Conservation (phyloP, 257 asterid genomes). For the Oldenlandia corymbosa region DNA sequence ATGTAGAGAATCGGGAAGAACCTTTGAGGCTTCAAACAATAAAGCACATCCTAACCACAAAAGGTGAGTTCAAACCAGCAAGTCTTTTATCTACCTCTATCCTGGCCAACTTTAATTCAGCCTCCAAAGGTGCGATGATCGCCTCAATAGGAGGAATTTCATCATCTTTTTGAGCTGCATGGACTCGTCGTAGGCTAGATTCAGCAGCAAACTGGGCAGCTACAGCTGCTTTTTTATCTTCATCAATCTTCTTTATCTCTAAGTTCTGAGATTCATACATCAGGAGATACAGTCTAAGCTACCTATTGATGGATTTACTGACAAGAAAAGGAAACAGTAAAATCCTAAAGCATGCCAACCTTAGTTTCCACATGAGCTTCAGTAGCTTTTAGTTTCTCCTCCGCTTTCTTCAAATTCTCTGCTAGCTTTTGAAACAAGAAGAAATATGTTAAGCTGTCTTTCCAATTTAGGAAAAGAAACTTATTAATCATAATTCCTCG, state of each 20-base stretch:
- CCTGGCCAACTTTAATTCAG: conserved; percentile 81
- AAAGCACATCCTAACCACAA: background rate
- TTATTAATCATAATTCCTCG: background rate
- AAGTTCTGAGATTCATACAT: conserved; percentile 64
- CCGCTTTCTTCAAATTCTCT: conserved; percentile 63
- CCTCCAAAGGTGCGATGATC: conserved; percentile 84
- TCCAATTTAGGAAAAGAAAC: background rate
- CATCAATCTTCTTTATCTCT: conserved; percentile 74
- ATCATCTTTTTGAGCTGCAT: conserved; percentile 89
- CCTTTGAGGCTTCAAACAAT: conserved; percentile 6
- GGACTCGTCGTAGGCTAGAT: conserved; percentile 94
- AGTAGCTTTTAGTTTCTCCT: conserved; percentile 62
- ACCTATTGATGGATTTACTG: conserved; percentile 1
- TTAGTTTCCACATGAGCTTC: conserved; percentile 73
- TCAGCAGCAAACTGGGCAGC: conserved; percentile 96
- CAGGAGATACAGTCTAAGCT: no score
- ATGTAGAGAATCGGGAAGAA: conserved; percentile 6
- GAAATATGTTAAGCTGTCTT: conserved; percentile 14
- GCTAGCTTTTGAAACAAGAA: conserved; percentile 45
- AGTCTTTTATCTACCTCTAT: conserved; percentile 49
- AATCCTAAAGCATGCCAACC: conserved; percentile 32
- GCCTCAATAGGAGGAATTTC: conserved; percentile 98
- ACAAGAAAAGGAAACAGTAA: background rate
- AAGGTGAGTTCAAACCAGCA: background rate
- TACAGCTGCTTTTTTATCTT: conserved; percentile 75